A percentile compares a stretch with the other conserved stretches of the same genome.
Conservation (phyloP, 2,329 filamentous ascomycete genomes). For the Beauveria caledonica region DNA sequence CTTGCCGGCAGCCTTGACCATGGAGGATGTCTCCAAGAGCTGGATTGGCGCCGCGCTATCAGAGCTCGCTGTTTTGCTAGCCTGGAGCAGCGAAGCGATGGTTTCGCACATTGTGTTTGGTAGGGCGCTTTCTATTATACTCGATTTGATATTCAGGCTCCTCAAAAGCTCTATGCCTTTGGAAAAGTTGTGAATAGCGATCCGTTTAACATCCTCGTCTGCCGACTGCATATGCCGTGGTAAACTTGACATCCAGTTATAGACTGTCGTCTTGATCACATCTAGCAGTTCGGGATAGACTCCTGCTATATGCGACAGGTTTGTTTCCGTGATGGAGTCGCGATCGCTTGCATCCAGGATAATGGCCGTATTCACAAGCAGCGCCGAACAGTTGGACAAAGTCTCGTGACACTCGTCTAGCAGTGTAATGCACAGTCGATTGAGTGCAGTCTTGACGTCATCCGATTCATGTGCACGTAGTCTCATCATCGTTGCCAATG, state of each 20-base stretch:
- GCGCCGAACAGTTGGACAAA: slow-evolving; percentile 56
- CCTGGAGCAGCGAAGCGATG: slow-evolving; percentile 38
- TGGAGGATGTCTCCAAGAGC: slow-evolving; percentile 15
- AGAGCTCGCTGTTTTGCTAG: slow-evolving; percentile 15
- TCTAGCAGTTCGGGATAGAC: slow-evolving; percentile 56
- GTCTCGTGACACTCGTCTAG: slow-evolving; percentile 72
- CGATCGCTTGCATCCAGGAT: slow-evolving; percentile 49
- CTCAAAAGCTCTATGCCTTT: slow-evolving; percentile 61
- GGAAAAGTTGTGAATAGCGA: slow-evolving; percentile 67
- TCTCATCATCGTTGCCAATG: slow-evolving; percentile 68
- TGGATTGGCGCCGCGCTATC: slow-evolving; percentile 19
- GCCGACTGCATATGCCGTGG: slow-evolving; percentile 75
- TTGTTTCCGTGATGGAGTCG: slow-evolving; percentile 35
- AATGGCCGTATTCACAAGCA: slow-evolving; percentile 77
- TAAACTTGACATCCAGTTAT: slow-evolving; percentile 74
- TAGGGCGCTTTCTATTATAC: slow-evolving; percentile 59
- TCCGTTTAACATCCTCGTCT: slow-evolving; percentile 69
- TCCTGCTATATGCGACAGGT: slow-evolving; percentile 52
- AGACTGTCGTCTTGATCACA: slow-evolving; percentile 60
- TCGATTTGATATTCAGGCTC: slow-evolving; percentile 54
- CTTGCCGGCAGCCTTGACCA: slow-evolving; percentile 12
- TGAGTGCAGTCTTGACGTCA: slow-evolving; percentile 60
- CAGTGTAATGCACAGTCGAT: slow-evolving; percentile 63
- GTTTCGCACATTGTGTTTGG: slow-evolving; percentile 67
- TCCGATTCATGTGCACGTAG: slow-evolving; percentile 61